A percentile compares a stretch with the other conserved stretches of the same genome.
Evolutionary conservation across 2,329 filamentous ascomycete genomes (phyloP).

Genomic region (Xylariales sp.): DNA sequence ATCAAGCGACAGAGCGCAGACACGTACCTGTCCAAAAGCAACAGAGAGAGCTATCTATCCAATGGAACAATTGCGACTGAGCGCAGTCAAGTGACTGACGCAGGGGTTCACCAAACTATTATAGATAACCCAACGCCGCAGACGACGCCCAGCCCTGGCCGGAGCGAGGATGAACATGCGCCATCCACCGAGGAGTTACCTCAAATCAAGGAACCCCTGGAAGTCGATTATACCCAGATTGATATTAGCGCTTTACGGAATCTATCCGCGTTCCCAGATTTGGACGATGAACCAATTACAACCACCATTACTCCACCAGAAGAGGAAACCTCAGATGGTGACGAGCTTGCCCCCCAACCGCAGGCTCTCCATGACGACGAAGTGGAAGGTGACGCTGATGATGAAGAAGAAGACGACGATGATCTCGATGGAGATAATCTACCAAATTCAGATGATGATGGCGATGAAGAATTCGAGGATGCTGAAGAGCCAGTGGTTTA

Average conservation of each 20-base stretch:
- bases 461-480: slow-evolving; percentile 44
- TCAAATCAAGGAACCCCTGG: slow-evolving; percentile 36
- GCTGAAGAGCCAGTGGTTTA: slow-evolving; percentile 64
- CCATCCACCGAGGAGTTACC: slow-evolving; percentile 36
- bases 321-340: background rate
- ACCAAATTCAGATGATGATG: slow-evolving; percentile 42
- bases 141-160: slow-evolving; percentile 50
- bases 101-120: slow-evolving; percentile 62
- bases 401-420: slow-evolving; percentile 25
- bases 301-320: slow-evolving; percentile 6
- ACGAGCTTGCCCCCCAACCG: slow-evolving; percentile 5
- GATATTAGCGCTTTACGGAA: slow-evolving; percentile 46
- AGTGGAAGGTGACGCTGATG: slow-evolving; percentile 15
- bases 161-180: slow-evolving; percentile 45
- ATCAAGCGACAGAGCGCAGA: slow-evolving; percentile 66
- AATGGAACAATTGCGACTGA: slow-evolving; percentile 55
- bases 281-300: slow-evolving; percentile 23
- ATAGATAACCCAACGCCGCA: slow-evolving; percentile 50
- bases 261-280: slow-evolving; percentile 36
- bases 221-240: slow-evolving; percentile 57
- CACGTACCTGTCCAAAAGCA: slow-evolving; percentile 54
- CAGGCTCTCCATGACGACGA: slow-evolving; percentile 10
- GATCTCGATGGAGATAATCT: slow-evolving; percentile 34
- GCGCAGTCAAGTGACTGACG: slow-evolving; percentile 66
- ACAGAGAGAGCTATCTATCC: slow-evolving; percentile 72